phyloP scores from a whole-genome alignment of 495 filamentous ascomycete genomes.

The Xylaria castorea region DNA sequence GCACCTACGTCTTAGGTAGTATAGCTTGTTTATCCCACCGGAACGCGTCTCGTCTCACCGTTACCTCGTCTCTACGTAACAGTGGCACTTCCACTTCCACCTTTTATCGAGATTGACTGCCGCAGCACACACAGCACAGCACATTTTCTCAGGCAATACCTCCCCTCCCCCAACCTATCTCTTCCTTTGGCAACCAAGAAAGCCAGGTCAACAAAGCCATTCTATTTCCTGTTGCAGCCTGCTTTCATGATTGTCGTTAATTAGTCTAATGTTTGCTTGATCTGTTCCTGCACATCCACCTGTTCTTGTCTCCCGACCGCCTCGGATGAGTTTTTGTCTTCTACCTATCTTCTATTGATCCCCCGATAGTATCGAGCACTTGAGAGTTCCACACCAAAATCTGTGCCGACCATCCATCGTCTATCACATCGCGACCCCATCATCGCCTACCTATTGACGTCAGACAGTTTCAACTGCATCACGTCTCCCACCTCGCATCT shows the following conservation, averaged over 20 bases:
- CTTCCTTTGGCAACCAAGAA: neutral
- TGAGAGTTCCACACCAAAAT: constrained; percentile 4
- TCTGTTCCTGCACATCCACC: neutral
- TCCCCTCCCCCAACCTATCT: neutral
- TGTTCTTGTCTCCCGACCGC: neutral
- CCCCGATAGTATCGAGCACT: neutral
- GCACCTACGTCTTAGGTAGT: neutral
- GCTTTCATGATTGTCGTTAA: neutral
- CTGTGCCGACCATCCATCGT: neutral
- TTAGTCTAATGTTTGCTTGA: neutral
- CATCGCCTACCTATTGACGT: neutral
- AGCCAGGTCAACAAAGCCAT: constrained; percentile 7
- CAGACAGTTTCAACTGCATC: constrained; percentile 13
- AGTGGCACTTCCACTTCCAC: neutral
- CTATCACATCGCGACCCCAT: constrained; percentile 12
- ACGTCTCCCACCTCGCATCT: neutral
- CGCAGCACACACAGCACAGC: neutral
- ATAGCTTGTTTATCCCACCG: neutral
- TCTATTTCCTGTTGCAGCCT: constrained; percentile 9
- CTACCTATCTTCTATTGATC: neutral
- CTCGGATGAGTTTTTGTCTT: no score
- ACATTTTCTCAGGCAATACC: constrained; percentile 14
- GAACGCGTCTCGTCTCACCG: constrained; percentile 18
- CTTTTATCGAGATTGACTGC: neutral
- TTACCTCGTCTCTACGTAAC: neutral